A percentile compares a stretch with the other conserved stretches of the same genome.
These are phyloP conservation scores for Blechomonas ayalai DNA, from an alignment of 208 protist genomes.

Conservation along the genomic window DNA sequence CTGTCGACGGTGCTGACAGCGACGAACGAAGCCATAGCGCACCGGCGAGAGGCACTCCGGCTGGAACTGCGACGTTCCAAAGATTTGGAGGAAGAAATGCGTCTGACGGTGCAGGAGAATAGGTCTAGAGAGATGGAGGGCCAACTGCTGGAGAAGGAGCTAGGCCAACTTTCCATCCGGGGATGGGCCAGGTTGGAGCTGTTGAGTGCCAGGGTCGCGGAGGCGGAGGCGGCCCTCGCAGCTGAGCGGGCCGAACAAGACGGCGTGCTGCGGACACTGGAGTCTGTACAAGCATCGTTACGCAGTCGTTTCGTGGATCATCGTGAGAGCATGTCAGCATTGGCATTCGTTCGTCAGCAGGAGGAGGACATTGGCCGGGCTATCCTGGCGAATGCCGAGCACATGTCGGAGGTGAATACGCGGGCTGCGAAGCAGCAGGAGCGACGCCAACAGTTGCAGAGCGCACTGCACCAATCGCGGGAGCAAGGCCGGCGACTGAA, in stretches of 20 bases:
- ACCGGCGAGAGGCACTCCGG: constrained; percentile 9
- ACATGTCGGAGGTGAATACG: constrained; percentile 15
- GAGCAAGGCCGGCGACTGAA: constrained; percentile 5
- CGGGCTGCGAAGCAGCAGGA: constrained; percentile 6
- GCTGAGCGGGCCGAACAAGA: constrained; percentile 22
- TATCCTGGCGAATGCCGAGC: constrained; percentile 25
- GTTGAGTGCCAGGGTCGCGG: constrained; percentile 13
- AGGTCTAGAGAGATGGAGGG: constrained; percentile 24
- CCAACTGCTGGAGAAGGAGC: constrained; percentile 27
- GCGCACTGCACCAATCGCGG: constrained; percentile 4
- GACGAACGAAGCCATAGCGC: neutral
- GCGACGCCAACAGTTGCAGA: constrained; percentile 7
- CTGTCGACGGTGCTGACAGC: constrained; percentile 6
- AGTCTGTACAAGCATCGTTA: constrained; percentile 19
- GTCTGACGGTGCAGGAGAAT: constrained; percentile 21
- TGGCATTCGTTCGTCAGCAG: constrained; percentile 30
- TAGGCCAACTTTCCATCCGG: constrained; percentile 18
- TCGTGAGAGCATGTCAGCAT: constrained; percentile 21
- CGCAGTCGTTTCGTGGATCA: constrained; percentile 32
- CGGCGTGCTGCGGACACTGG: constrained; percentile 21
- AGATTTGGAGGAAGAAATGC: constrained; percentile 23
- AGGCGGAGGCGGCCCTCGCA: constrained; percentile 9
- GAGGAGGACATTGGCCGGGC: constrained; percentile 19
- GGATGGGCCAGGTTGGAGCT: constrained; percentile 28
- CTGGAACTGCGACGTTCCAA: constrained; percentile 13